Evolutionary conservation across 1,284 basidiomycete genomes (phyloP).

Genomic region (Marasmius tenuissimus): DNA sequence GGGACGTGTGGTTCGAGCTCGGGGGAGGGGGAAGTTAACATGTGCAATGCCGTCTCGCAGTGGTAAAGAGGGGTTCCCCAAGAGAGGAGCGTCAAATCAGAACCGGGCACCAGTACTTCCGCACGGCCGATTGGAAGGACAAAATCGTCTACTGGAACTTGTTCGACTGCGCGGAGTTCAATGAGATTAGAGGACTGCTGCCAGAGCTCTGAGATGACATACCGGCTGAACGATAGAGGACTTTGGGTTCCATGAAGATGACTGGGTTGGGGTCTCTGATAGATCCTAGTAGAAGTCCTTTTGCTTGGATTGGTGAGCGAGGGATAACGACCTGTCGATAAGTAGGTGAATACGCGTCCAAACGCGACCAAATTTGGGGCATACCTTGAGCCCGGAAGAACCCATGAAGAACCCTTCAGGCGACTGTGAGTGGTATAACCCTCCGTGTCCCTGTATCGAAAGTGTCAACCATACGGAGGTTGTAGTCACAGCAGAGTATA

Average conservation of each 20-base stretch:
- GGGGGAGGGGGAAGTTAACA: constrained; percentile 67
- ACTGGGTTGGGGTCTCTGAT: constrained; percentile 93
- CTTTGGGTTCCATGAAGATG: constrained; percentile 94
- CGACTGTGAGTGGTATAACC: constrained; percentile 91
- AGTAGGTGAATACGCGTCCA: neutral
- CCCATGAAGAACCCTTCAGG: constrained; percentile 95
- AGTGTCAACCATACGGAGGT: neutral
- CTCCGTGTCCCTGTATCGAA: constrained; percentile 73
- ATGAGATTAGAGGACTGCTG: neutral
- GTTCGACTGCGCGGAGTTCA: constrained; percentile 63
- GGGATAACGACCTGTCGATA: constrained; percentile 78
- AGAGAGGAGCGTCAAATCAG: constrained; percentile 84
- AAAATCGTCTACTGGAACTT: constrained; percentile 89
- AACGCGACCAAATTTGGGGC: constrained; percentile 3
- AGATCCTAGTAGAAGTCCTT: constrained; percentile 82
- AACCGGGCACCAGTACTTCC: constrained; percentile 73
- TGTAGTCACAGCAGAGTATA: constrained; percentile 9
- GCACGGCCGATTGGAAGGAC: constrained; percentile 78
- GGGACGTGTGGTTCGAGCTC: constrained; percentile 74
- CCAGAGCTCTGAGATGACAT: constrained; percentile 6
- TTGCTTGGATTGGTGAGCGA: constrained; percentile 91
- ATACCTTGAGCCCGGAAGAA: constrained; percentile 85
- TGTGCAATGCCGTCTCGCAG: constrained; percentile 77
- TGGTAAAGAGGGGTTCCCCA: constrained; percentile 94
- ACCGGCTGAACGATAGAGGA: constrained; percentile 83